A percentile compares a stretch with the other conserved stretches of the same genome.
phyloP scores from a whole-genome alignment of 192 early-diverging fungal species.

The Thoreauomyces humboldtii region DNA sequence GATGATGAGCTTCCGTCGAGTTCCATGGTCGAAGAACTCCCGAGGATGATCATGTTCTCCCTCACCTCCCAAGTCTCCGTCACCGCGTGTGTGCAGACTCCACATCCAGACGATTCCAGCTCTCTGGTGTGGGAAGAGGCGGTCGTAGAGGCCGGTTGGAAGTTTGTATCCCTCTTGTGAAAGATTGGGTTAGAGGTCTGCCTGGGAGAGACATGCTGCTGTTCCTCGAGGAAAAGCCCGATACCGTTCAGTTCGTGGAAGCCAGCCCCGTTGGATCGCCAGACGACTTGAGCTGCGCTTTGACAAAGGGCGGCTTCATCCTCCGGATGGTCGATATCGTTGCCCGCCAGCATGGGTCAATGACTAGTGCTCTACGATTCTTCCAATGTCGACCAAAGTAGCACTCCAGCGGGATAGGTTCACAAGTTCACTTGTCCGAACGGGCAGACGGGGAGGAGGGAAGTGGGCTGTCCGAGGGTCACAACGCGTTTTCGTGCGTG shows the following conservation, averaged over 20 bases:
- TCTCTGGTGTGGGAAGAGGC: conserved; percentile 24
- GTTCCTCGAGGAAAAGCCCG: not conserved
- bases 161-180: conserved; percentile 18
- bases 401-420: too few relatives aligned
- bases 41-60: too few relatives aligned
- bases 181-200: not conserved
- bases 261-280: not conserved
- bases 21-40: too few relatives aligned
- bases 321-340: too few relatives aligned
- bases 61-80: conserved; percentile 15
- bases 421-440: too few relatives aligned
- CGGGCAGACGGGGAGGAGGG: too few relatives aligned
- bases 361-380: too few relatives aligned
- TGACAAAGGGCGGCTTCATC: too few relatives aligned
- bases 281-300: not conserved
- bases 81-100: conserved; percentile 8
- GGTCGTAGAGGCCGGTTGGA: conserved; percentile 3
- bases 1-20: not conserved
- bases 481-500: too few relatives aligned
- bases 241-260: not conserved
- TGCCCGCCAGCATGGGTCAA: too few relatives aligned
- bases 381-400: too few relatives aligned
- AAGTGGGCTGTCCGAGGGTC: too few relatives aligned
- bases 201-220: not conserved
- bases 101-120: conserved; percentile 27